Conservation (phyloP, 2,329 filamentous ascomycete species). For the Cladosporium austrohemisphaericum region DNA sequence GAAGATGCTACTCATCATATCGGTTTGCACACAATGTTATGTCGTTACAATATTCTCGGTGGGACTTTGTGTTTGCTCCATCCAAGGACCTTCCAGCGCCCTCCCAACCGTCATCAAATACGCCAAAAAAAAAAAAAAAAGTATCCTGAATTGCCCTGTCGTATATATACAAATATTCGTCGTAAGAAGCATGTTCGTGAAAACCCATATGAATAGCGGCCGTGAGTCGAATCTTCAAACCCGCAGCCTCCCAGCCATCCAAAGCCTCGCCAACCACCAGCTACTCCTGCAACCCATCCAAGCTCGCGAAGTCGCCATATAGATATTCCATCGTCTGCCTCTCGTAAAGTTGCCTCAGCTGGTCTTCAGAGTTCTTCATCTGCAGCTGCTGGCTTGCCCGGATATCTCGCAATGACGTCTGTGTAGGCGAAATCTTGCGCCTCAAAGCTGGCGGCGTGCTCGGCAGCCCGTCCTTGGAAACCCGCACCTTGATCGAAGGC, state of each 20-base stretch:
- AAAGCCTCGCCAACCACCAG: background rate
- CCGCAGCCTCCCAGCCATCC: background rate
- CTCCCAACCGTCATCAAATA: background rate
- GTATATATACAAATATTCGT: background rate
- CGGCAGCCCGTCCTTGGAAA: background rate
- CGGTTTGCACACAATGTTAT: no score
- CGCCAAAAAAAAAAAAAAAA: no score
- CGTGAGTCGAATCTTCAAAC: background rate
- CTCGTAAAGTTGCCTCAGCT: slow-evolving; percentile 11
- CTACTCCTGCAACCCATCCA: slow-evolving; percentile 9
- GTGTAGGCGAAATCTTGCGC: slow-evolving; percentile 13
- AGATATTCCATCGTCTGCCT: slow-evolving; percentile 16
- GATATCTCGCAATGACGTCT: slow-evolving; percentile 12
- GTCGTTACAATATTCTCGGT: no score
- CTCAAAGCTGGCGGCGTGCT: slow-evolving; percentile 10
- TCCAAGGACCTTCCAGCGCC: no score
- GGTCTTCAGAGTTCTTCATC: slow-evolving; percentile 7
- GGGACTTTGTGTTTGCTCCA: no score
- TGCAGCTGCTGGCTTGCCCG: slow-evolving; percentile 10
- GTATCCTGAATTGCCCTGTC: background rate
- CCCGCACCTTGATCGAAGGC: background rate
- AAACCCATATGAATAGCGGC: background rate
- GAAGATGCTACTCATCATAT: background rate
- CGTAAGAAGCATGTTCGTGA: background rate
- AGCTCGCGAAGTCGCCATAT: slow-evolving; percentile 5